phyloP scores from a whole-genome alignment of 352 stramenopile species.

The Saprolegnia parasitica region DNA sequence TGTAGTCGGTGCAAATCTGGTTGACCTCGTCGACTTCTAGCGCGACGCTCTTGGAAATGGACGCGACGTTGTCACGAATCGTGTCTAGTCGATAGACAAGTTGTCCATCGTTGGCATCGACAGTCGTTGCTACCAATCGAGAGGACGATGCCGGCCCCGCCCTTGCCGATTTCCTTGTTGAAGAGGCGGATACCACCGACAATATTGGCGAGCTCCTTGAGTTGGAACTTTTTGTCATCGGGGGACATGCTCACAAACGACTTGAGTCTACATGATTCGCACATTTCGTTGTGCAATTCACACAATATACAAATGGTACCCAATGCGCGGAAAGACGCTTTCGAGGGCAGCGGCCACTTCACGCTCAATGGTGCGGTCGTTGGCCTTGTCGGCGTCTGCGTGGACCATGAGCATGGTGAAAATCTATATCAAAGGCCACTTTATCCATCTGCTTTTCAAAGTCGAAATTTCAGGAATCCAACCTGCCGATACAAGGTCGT shows the following conservation, averaged over 20 bases:
- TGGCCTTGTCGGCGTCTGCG: constrained; percentile 43
- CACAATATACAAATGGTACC: constrained; percentile 26
- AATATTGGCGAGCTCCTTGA: constrained; percentile 89
- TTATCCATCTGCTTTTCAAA: constrained; percentile 30
- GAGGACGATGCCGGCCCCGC: constrained; percentile 73
- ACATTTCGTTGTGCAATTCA: neutral
- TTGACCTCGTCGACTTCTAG: constrained; percentile 57
- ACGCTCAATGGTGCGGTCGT: constrained; percentile 72
- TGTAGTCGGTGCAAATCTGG: constrained; percentile 75
- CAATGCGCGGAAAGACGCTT: constrained; percentile 92
- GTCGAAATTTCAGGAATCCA: neutral
- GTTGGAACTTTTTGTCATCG: constrained; percentile 89
- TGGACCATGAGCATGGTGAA: constrained; percentile 80
- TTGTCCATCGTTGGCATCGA: constrained; percentile 39
- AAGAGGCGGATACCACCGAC: constrained; percentile 92
- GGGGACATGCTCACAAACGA: constrained; percentile 85
- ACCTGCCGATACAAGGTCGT: constrained; percentile 87
- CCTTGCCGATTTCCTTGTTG: constrained; percentile 87
- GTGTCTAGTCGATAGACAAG: constrained; percentile 37
- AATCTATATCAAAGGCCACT: constrained; percentile 35
- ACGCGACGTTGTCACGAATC: constrained; percentile 23
- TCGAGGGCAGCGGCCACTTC: constrained; percentile 89
- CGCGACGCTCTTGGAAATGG: constrained; percentile 5
- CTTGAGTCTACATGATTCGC: constrained; percentile 54
- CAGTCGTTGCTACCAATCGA: constrained; percentile 46